phyloP scores from a whole-genome alignment of 1,284 basidiomycete species.

The Anthracocystis walkeri region DNA sequence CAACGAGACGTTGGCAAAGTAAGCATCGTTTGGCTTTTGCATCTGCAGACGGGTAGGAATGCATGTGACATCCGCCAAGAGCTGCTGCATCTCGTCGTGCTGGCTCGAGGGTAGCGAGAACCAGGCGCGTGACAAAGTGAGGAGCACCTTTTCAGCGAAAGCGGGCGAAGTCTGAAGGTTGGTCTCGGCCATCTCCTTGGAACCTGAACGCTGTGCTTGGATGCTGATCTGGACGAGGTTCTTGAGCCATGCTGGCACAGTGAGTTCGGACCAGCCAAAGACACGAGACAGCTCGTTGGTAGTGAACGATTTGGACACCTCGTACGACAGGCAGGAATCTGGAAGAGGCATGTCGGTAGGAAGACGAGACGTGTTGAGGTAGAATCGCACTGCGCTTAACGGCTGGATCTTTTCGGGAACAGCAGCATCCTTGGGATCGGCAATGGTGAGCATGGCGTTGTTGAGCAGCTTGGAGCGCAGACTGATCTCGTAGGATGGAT shows the following conservation, averaged over 20 bases:
- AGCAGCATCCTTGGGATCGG: slow-evolving; percentile 25
- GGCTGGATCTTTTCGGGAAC: slow-evolving; percentile 57
- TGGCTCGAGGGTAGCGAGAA: slow-evolving; percentile 76
- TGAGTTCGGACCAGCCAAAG: slow-evolving; percentile 82
- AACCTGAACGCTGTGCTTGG: slow-evolving; percentile 67
- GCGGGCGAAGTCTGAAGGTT: slow-evolving; percentile 78
- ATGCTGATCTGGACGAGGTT: slow-evolving; percentile 75
- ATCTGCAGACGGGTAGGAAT: slow-evolving; percentile 87
- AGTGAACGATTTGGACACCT: slow-evolving; percentile 75
- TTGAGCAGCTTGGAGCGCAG: slow-evolving; percentile 63
- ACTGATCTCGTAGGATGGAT: slow-evolving; percentile 66
- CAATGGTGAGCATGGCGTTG: slow-evolving; percentile 55
- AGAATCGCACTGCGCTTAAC: slow-evolving; percentile 78
- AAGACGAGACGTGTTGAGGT: slow-evolving; percentile 80
- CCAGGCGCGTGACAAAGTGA: slow-evolving; percentile 81
- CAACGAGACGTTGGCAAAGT: slow-evolving; percentile 87
- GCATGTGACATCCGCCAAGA: slow-evolving; percentile 78
- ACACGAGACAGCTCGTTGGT: slow-evolving; percentile 65
- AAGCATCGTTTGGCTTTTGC: slow-evolving; percentile 80
- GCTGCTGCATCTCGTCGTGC: slow-evolving; percentile 75
- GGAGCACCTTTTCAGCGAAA: slow-evolving; percentile 87
- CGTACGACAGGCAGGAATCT: slow-evolving; percentile 79
- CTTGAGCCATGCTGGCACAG: slow-evolving; percentile 80
- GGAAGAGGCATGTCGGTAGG: slow-evolving; percentile 87
- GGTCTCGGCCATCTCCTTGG: slow-evolving; percentile 70